Percentiles rank a stretch among this genome's conserved stretches.
Evolutionary conservation across 2,329 filamentous ascomycete species (phyloP).

Genomic region (Monosporascus sp.): DNA sequence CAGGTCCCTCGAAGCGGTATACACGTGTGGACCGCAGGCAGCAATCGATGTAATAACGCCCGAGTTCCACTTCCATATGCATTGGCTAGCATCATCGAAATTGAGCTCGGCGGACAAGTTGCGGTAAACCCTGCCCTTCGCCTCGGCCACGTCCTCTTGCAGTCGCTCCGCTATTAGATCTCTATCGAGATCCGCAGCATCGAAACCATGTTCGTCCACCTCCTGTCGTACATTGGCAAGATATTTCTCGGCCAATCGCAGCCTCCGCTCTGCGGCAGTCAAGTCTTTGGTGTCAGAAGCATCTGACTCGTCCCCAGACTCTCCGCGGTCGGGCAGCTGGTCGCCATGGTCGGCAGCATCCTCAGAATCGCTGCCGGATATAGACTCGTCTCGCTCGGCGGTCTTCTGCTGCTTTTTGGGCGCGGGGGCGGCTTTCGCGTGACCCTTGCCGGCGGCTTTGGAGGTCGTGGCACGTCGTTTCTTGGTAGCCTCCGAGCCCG

Average conservation of each 20-base stretch:
- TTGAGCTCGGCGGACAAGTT: slow-evolving; percentile 69
- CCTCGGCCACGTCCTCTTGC: slow-evolving; percentile 86
- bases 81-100: slow-evolving; percentile 61
- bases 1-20: slow-evolving; percentile 83
- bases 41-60: slow-evolving; percentile 75
- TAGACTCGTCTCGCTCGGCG: slow-evolving; percentile 60
- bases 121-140: slow-evolving; percentile 84
- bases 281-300: slow-evolving; percentile 70
- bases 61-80: slow-evolving; percentile 73
- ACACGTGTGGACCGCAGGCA: slow-evolving; percentile 72
- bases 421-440: slow-evolving; percentile 35
- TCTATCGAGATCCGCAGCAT: slow-evolving; percentile 87
- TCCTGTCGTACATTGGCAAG: slow-evolving; percentile 84
- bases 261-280: slow-evolving; percentile 80
- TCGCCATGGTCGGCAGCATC: slow-evolving; percentile 50
- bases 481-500: slow-evolving; percentile 44
- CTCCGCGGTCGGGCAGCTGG: slow-evolving; percentile 35
- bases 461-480: slow-evolving; percentile 49
- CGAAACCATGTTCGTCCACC: slow-evolving; percentile 73
- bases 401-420: slow-evolving; percentile 36
- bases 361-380: slow-evolving; percentile 77
- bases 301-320: slow-evolving; percentile 43
- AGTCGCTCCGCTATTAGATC: slow-evolving; percentile 88
- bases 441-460: slow-evolving; percentile 36
- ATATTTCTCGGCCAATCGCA: slow-evolving; percentile 87